phyloP scores from a whole-genome alignment of 306 rosid species.

The Crotalaria pallida region DNA sequence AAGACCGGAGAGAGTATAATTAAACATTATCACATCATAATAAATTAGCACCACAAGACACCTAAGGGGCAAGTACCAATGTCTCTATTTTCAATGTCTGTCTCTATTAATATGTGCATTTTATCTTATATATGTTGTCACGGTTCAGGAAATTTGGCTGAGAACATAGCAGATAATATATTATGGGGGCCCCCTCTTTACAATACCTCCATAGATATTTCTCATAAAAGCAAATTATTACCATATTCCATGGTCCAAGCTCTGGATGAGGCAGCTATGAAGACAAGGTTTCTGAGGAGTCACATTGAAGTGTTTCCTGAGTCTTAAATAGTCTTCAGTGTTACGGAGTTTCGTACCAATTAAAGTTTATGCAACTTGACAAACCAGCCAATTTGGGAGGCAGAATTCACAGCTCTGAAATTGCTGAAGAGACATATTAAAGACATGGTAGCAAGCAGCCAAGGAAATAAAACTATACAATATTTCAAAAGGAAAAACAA shows the following conservation, averaged over 20 bases:
- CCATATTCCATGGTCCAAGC: constrained; percentile 18
- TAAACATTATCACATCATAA: not conserved
- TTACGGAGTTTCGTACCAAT: constrained; percentile 15
- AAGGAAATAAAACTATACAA: not conserved
- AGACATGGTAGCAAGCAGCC: not conserved
- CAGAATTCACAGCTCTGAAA: constrained; percentile 18
- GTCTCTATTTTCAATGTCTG: not conserved
- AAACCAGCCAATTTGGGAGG: constrained; percentile 20
- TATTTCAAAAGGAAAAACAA: constrained; percentile 16
- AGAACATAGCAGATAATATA: not conserved
- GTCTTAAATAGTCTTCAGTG: not conserved
- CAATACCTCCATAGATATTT: not conserved
- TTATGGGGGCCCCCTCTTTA: not conserved
- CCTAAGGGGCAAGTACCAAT: not conserved
- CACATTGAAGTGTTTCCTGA: constrained; percentile 13
- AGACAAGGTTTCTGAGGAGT: constrained; percentile 24
- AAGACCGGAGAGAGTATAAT: too few species aligned
- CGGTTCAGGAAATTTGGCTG: too few species aligned
- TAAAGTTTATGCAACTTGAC: constrained; percentile 30
- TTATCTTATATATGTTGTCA: too few species aligned
- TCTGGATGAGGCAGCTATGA: not conserved
- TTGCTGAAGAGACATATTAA: not conserved
- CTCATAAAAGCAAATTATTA: not conserved
- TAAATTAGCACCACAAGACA: not conserved
- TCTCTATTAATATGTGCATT: too few species aligned